A percentile compares a stretch with the other conserved stretches of the same genome.
Evolutionary conservation across 306 rosid genomes (phyloP).

Genomic region (Nissolia schottii): DNA sequence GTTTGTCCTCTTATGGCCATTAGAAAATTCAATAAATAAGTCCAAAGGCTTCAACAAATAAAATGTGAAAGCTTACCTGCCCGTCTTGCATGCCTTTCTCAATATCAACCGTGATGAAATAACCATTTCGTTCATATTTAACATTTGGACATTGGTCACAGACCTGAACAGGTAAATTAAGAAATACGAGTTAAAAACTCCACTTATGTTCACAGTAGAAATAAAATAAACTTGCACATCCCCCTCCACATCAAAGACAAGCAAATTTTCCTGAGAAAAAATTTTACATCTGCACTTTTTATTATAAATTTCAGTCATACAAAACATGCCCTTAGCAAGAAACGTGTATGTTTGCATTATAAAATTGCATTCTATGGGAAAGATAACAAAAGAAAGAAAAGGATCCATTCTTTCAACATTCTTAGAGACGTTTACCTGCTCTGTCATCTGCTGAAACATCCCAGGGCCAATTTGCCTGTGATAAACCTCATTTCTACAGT

Average conservation of each 20-base stretch:
- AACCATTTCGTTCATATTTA: slow-evolving; percentile 73
- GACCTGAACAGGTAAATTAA: slow-evolving; percentile 45
- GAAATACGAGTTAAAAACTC: neutral
- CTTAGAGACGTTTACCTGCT: slow-evolving; percentile 43
- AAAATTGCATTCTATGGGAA: neutral
- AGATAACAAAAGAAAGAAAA: neutral
- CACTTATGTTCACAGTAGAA: neutral
- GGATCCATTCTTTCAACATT: neutral
- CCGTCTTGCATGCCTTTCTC: slow-evolving; percentile 93
- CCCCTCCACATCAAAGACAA: neutral
- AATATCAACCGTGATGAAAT: slow-evolving; percentile 71
- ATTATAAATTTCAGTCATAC: neutral
- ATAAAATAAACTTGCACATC: neutral
- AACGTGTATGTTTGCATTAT: neutral
- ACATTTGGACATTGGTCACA: slow-evolving; percentile 80
- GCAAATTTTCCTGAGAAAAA: neutral
- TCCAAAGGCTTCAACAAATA: too few species aligned
- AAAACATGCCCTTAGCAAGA: neutral
- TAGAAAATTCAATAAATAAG: neutral
- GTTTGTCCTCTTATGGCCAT: neutral
- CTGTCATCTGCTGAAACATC: slow-evolving; percentile 88
- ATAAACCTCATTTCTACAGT: slow-evolving; percentile 76
- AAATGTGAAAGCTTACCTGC: slow-evolving; percentile 46
- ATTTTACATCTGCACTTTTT: too few species aligned
- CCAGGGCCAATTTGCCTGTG: slow-evolving; percentile 89